These are phyloP conservation scores for Helianthus tuberosus DNA, from an alignment of 129 eudicot genomes.

Conservation along the genomic window DNA sequence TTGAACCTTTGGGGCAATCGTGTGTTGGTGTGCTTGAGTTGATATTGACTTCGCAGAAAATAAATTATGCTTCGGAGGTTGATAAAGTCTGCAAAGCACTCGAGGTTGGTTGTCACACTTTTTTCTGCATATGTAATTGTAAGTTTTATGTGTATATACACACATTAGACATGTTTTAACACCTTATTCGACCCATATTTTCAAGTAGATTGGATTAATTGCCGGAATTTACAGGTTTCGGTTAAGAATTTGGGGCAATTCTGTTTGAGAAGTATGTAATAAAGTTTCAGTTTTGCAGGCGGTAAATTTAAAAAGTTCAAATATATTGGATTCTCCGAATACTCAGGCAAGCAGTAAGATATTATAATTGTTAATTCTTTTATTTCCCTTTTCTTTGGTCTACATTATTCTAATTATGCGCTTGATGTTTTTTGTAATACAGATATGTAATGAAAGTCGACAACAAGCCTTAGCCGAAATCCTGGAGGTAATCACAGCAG, in stretches of 20 bases:
- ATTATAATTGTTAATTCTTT: conserved; percentile 12
- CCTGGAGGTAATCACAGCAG: too few relatives aligned
- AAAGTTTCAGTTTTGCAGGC: conserved; percentile 43
- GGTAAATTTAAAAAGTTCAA: conserved; percentile 92
- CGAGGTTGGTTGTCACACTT: conserved; percentile 54
- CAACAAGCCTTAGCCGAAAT: too few relatives aligned
- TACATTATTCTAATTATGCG: conserved; percentile 22
- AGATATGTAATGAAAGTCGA: too few relatives aligned
- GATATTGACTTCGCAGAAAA: conserved; percentile 81
- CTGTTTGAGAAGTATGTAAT: conserved; percentile 30
- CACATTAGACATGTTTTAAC: too few relatives aligned
- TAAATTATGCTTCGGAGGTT: conserved; percentile 94
- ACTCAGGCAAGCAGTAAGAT: conserved; percentile 64
- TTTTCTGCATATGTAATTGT: background rate
- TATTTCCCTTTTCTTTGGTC: background rate
- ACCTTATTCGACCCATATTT: too few relatives aligned
- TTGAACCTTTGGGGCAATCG: conserved; percentile 78
- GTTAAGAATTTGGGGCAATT: background rate
- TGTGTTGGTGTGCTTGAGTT: conserved; percentile 97
- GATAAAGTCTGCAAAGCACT: conserved; percentile 97
- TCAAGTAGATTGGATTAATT: too few relatives aligned
- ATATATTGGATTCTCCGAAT: conserved; percentile 76
- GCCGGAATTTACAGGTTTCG: too few relatives aligned
- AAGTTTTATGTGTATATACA: too few relatives aligned
- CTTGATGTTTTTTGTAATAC: too few relatives aligned